Evolutionary conservation across 139 green algal genomes (phyloP).

Genomic region (Diplosphaera chodatii): DNA sequence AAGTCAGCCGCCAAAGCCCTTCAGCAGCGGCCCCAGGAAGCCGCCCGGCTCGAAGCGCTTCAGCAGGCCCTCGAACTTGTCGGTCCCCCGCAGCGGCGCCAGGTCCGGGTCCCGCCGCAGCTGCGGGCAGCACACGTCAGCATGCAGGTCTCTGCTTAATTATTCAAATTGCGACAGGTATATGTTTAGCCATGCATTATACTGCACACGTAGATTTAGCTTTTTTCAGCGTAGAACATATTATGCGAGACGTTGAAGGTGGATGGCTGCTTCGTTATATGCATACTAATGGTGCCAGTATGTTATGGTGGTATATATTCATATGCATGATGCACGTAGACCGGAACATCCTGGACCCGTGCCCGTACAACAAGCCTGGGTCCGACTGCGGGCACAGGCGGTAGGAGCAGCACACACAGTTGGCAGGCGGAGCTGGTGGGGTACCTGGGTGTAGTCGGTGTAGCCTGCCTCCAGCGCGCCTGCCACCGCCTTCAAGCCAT

Average conservation of each 20-base stretch:
- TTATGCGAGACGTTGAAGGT: constrained; percentile 57
- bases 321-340: constrained; percentile 35
- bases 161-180: constrained; percentile 56
- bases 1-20: neutral
- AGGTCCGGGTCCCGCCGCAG: constrained; percentile 68
- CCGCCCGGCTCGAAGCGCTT: constrained; percentile 20
- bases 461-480: constrained; percentile 60
- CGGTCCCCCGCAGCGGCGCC: constrained; percentile 40
- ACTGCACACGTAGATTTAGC: constrained; percentile 44
- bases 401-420: no score
- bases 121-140: constrained; percentile 55
- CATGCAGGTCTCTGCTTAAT: constrained; percentile 54
- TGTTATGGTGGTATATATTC: constrained; percentile 57
- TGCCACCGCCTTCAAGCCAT: constrained; percentile 52
- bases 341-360: no score
- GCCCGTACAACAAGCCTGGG: no score
- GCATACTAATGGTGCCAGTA: constrained; percentile 52
- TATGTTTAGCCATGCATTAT: constrained; percentile 63
- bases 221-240: constrained; percentile 50
- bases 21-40: constrained; percentile 15
- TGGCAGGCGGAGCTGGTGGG: no score
- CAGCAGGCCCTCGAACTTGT: constrained; percentile 59
- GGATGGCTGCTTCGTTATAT: constrained; percentile 56
- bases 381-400: no score
- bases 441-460: no score